Conservation (phyloP, 2,329 filamentous ascomycete genomes). For the Apiospora hydei region DNA sequence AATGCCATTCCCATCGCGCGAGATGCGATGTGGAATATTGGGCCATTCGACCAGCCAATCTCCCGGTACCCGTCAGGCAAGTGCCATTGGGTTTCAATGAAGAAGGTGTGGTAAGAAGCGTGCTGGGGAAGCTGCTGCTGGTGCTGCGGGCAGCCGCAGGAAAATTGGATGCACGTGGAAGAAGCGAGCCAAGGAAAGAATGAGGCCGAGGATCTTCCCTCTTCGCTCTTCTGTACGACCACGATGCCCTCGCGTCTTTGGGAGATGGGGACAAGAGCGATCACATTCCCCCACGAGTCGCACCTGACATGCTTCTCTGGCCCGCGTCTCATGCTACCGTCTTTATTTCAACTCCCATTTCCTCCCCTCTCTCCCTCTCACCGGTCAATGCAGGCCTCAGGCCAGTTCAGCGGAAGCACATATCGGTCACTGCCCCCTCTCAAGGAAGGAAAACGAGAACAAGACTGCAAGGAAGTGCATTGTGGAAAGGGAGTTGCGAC, state of each 20-base stretch:
- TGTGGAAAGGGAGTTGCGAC: conserved; percentile 12
- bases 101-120: not conserved
- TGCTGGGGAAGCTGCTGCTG: not conserved
- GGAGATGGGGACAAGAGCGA: not conserved
- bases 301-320: not conserved
- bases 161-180: conserved; percentile 1
- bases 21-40: conserved; percentile 3
- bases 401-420: conserved; percentile 4
- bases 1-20: not conserved
- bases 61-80: not conserved
- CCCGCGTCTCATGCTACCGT: not conserved
- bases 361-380: not conserved
- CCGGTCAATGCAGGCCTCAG: conserved; percentile 13
- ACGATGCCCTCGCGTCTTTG: not conserved
- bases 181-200: conserved; percentile 13
- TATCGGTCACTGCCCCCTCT: not conserved
- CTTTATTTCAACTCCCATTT: conserved; percentile 16
- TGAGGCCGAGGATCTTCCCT: not conserved
- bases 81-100: not conserved
- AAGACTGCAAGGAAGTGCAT: not conserved
- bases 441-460: not conserved
- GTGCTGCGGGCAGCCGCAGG: not conserved
- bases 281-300: not conserved
- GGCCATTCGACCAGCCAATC: not conserved
- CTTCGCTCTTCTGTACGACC: not conserved